A percentile compares a stretch with the other conserved stretches of the same genome.
Conservation (phyloP, 1,139 yeast genomes). For the Kodamaea suecica region DNA sequence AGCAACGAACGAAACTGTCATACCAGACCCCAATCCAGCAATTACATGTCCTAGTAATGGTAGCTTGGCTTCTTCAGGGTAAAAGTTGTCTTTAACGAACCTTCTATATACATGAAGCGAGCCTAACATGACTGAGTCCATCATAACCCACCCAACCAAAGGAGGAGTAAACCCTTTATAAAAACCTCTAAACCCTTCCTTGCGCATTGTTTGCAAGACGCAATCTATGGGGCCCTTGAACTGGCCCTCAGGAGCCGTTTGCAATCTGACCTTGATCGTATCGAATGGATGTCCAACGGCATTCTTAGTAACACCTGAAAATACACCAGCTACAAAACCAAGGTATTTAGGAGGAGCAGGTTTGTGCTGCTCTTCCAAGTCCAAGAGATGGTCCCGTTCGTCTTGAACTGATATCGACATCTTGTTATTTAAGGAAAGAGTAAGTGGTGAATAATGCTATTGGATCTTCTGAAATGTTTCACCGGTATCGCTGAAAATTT, state of each 20-base stretch:
- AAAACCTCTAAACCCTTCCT: constrained; percentile 75
- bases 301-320: constrained; percentile 82
- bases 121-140: constrained; percentile 90
- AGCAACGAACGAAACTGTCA: constrained; percentile 90
- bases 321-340: constrained; percentile 86
- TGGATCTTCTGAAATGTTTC: background rate
- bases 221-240: constrained; percentile 85
- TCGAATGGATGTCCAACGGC: constrained; percentile 94
- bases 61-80: constrained; percentile 53
- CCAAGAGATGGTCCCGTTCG: constrained; percentile 9
- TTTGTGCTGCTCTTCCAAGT: constrained; percentile 6
- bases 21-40: constrained; percentile 82
- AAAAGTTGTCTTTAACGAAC: constrained; percentile 60
- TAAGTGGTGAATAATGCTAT: background rate
- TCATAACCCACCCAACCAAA: constrained; percentile 85
- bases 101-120: constrained; percentile 76
- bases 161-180: constrained; percentile 94
- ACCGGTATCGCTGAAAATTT: constrained; percentile 4
- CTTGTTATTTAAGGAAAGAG: constrained; percentile 2
- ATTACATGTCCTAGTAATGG: constrained; percentile 73
- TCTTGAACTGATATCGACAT: constrained; percentile 14
- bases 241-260: constrained; percentile 68
- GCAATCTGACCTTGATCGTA: constrained; percentile 82
- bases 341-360: constrained; percentile 53
- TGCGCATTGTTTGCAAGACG: constrained; percentile 61